A percentile compares a stretch with the other conserved stretches of the same genome.
phyloP scores from a whole-genome alignment of 1,284 basidiomycete species.

The Ganoderma sp. region DNA sequence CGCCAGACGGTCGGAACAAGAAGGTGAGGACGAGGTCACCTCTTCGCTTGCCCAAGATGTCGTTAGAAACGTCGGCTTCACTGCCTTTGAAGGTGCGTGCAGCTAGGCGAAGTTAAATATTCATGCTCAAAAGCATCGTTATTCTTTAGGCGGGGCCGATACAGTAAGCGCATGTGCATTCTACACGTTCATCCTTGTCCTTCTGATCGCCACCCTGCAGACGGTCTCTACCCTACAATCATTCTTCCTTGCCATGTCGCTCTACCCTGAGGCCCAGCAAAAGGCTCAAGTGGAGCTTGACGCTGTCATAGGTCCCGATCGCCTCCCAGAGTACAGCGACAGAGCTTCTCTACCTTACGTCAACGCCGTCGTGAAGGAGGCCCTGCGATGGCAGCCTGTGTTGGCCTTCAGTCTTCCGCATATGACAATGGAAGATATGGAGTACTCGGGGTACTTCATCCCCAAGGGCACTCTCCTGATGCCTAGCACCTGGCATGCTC shows the following conservation, averaged over 20 bases:
- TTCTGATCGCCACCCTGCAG: neutral
- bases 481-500: slow-evolving; percentile 5
- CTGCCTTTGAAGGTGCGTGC: slow-evolving; percentile 17
- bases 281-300: slow-evolving; percentile 46
- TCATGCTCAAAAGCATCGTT: neutral
- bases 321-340: slow-evolving; percentile 31
- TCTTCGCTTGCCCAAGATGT: neutral
- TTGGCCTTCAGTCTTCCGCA: slow-evolving; percentile 23
- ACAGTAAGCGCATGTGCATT: neutral
- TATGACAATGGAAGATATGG: slow-evolving; percentile 16
- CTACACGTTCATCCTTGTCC: neutral
- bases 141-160: slow-evolving; percentile 6
- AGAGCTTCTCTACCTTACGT: slow-evolving; percentile 30
- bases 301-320: slow-evolving; percentile 39
- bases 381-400: slow-evolving; percentile 32
- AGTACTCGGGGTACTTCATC: slow-evolving; percentile 26
- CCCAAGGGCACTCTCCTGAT: slow-evolving; percentile 11
- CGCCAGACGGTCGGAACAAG: neutral
- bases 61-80: slow-evolving; percentile 12
- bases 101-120: neutral
- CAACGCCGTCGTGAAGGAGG: slow-evolving; percentile 33
- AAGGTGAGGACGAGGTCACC: slow-evolving; percentile 2
- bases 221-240: slow-evolving; percentile 11
- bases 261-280: slow-evolving; percentile 42
- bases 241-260: slow-evolving; percentile 43